phyloP scores from a whole-genome alignment of 371 early-diverging fungal species.

The Rhizopus stolonifer region DNA sequence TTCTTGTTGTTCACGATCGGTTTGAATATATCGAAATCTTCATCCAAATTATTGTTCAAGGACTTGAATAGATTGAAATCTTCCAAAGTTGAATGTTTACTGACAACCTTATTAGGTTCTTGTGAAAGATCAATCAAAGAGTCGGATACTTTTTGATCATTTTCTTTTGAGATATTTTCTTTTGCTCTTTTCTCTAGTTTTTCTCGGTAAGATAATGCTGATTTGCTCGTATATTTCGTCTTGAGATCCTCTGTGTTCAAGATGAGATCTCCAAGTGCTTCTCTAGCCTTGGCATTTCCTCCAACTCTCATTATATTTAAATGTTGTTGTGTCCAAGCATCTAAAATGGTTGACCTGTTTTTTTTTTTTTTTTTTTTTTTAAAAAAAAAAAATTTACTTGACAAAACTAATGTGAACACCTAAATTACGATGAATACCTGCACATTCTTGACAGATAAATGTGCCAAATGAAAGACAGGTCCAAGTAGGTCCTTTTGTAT shows the following conservation, averaged over 20 bases:
- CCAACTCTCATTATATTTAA: conserved; percentile 86
- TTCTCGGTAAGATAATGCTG: conserved; percentile 79
- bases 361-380: too few species aligned
- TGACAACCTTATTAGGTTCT: not conserved
- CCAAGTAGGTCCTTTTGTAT: conserved; percentile 96
- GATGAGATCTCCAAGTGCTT: conserved; percentile 71
- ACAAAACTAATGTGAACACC: conserved; percentile 97
- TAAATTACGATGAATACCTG: conserved; percentile 91
- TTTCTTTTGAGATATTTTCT: not conserved
- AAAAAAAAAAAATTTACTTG: too few species aligned
- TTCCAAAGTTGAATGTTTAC: too few species aligned
- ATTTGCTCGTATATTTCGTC: conserved; percentile 76
- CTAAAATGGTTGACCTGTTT: conserved; percentile 76
- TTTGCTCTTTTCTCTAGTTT: conserved; percentile 36
- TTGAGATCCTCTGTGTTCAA: conserved; percentile 66
- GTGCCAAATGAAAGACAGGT: conserved; percentile 94
- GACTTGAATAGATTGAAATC: too few species aligned
- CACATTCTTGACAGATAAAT: conserved; percentile 97
- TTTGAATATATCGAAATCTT: too few species aligned
- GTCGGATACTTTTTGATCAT: too few species aligned
- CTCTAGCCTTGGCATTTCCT: conserved; percentile 76
- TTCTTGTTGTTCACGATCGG: too few species aligned
- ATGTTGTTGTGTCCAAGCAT: conserved; percentile 90
- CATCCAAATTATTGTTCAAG: too few species aligned
- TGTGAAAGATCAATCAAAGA: conserved; percentile 12